A percentile compares a stretch with the other conserved stretches of the same genome.
phyloP scores from a whole-genome alignment of 352 stramenopile species.

The Thalassiosira oceanica region DNA sequence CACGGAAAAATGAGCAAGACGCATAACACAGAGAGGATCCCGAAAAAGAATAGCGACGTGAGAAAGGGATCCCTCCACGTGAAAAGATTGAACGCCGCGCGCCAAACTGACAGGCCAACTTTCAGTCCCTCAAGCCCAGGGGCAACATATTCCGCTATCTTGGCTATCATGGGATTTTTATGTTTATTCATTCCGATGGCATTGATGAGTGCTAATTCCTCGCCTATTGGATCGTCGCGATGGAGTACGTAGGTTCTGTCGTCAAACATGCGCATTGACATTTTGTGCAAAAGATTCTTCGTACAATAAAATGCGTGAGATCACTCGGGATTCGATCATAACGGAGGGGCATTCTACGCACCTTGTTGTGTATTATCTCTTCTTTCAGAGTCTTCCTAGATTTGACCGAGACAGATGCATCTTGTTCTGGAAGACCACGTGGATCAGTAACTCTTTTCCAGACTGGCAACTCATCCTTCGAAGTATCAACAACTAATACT shows the following conservation, averaged over 20 bases:
- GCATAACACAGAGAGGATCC: constrained; percentile 33
- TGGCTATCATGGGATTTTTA: constrained; percentile 38
- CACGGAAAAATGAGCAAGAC: constrained; percentile 72
- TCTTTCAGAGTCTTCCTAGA: constrained; percentile 33
- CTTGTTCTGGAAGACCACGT: constrained; percentile 29
- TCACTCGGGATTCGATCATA: too few relatives aligned
- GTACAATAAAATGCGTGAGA: too few relatives aligned
- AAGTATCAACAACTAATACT: too few relatives aligned
- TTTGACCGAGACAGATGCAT: constrained; percentile 34
- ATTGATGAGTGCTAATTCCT: constrained; percentile 22
- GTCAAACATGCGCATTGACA: constrained; percentile 25
- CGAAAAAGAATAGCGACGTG: constrained; percentile 62
- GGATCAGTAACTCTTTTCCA: constrained; percentile 39
- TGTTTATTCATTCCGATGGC: constrained; percentile 36
- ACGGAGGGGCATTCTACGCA: too few relatives aligned
- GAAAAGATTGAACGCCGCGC: constrained; percentile 66
- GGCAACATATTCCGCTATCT: constrained; percentile 26
- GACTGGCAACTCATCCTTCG: too few relatives aligned
- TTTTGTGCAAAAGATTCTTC: constrained; percentile 26
- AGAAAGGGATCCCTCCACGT: constrained; percentile 73
- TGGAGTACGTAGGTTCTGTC: constrained; percentile 40
- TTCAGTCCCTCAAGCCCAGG: constrained; percentile 33
- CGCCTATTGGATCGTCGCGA: constrained; percentile 10
- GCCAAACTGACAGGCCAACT: constrained; percentile 39
- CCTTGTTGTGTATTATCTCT: constrained; percentile 32